phyloP scores from a whole-genome alignment of 345 rosid genomes.

The Hirschfeldia incana region DNA sequence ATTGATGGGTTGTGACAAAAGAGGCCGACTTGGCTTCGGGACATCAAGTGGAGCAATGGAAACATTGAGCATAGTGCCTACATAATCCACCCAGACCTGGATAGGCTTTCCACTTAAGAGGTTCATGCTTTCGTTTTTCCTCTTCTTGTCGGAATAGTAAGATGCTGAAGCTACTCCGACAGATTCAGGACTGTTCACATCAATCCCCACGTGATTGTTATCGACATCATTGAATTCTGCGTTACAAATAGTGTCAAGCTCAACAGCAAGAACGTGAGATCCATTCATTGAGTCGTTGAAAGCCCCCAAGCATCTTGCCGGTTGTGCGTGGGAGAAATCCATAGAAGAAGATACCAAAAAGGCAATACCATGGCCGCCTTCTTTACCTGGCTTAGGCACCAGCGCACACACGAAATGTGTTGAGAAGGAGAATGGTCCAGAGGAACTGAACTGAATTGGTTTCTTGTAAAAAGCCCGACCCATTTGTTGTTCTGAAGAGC shows the following conservation, averaged over 20 bases:
- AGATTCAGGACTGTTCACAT: slow-evolving; percentile 50
- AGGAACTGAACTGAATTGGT: background rate
- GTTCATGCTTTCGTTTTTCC: slow-evolving; percentile 26
- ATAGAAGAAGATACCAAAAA: background rate
- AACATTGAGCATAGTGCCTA: slow-evolving; percentile 44
- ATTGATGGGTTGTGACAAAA: slow-evolving; percentile 47
- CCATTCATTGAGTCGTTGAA: background rate
- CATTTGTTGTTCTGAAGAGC: background rate
- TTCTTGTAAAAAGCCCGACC: background rate
- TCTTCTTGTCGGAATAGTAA: slow-evolving; percentile 38
- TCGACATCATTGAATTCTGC: background rate
- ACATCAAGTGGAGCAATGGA: slow-evolving; percentile 43
- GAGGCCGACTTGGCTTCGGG: slow-evolving; percentile 48
- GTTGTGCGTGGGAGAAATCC: background rate
- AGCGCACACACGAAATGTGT: background rate
- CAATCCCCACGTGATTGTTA: slow-evolving; percentile 43
- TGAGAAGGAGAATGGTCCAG: background rate
- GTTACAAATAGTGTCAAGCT: background rate
- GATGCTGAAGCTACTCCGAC: slow-evolving; percentile 36
- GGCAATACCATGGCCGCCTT: background rate
- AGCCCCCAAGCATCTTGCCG: background rate
- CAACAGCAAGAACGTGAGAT: background rate
- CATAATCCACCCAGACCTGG: slow-evolving; percentile 67
- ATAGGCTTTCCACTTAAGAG: slow-evolving; percentile 48
- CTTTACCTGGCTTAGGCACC: background rate